Evolutionary conservation across 441 rosid genomes (phyloP).

Genomic region (Corymbia calophylla): DNA sequence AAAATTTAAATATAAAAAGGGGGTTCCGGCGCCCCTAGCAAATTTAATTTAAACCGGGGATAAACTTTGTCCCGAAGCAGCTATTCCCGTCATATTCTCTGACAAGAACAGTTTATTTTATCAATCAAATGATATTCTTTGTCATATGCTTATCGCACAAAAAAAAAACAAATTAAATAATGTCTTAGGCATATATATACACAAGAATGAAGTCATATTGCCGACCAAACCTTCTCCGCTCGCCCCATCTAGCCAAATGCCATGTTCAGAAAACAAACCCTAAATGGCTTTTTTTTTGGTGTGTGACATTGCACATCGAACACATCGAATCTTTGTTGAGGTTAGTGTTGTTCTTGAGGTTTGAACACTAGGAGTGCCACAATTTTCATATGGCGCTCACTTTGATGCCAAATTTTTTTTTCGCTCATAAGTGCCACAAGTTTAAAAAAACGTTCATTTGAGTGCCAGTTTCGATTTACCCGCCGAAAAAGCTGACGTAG

Average conservation of each 20-base stretch:
- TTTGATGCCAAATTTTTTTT: too few relatives aligned
- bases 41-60: not conserved
- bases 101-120: not conserved
- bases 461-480: too few relatives aligned
- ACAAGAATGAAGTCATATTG: not conserved
- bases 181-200: not conserved
- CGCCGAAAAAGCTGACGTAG: too few relatives aligned
- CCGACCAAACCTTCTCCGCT: not conserved
- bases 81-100: not conserved
- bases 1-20: not conserved
- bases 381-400: too few relatives aligned
- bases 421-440: too few relatives aligned
- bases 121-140: not conserved
- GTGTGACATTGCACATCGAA: not conserved
- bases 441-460: too few relatives aligned
- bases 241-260: not conserved
- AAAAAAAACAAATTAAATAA: not conserved
- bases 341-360: not conserved
- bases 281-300: not conserved
- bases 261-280: not conserved
- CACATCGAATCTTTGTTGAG: not conserved
- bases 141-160: not conserved
- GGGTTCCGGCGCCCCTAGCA: not conserved
- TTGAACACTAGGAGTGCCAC: too few relatives aligned
- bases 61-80: not conserved